Percentiles rank a stretch among this genome's conserved stretches.
phyloP scores from a whole-genome alignment of 257 asterid species.

The Pogostemon cablin region DNA sequence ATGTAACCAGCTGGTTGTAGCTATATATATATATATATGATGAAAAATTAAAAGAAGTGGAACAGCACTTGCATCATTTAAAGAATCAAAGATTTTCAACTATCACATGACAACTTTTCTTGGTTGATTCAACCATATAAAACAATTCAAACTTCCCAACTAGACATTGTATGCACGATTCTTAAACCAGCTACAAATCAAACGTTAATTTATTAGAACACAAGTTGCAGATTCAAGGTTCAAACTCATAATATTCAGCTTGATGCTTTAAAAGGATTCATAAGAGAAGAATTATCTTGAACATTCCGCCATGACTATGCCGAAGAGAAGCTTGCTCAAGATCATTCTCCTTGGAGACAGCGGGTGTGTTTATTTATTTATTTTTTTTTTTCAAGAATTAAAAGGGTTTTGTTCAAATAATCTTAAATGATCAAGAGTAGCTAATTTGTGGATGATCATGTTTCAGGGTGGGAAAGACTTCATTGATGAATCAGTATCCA shows the following conservation, averaged over 20 bases:
- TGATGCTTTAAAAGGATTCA: no score
- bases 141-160: conserved; percentile 11
- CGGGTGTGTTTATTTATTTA: conserved; percentile 49
- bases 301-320: conserved; percentile 39
- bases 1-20: neutral
- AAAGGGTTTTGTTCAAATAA: conserved; percentile 1
- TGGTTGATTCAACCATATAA: neutral
- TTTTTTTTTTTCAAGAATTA: neutral
- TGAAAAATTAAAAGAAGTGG: conserved; percentile 25
- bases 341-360: conserved; percentile 88
- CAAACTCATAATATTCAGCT: neutral
- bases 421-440: neutral
- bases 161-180: conserved; percentile 47
- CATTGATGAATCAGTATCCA: conserved; percentile 88
- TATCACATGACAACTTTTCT: conserved; percentile 19
- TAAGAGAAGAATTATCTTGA: no score
- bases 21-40: neutral
- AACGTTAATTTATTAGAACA: neutral
- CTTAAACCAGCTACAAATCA: conserved; percentile 27
- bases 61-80: conserved; percentile 33
- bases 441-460: neutral
- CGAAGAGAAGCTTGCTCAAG: conserved; percentile 70
- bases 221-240: conserved; percentile 1
- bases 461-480: conserved; percentile 91
- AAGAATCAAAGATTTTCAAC: conserved; percentile 29